Percentiles rank a stretch among this genome's conserved stretches.
These are phyloP conservation scores for Closterium sp. DNA, from an alignment of 139 green algal genomes.

Conservation along the genomic window DNA sequence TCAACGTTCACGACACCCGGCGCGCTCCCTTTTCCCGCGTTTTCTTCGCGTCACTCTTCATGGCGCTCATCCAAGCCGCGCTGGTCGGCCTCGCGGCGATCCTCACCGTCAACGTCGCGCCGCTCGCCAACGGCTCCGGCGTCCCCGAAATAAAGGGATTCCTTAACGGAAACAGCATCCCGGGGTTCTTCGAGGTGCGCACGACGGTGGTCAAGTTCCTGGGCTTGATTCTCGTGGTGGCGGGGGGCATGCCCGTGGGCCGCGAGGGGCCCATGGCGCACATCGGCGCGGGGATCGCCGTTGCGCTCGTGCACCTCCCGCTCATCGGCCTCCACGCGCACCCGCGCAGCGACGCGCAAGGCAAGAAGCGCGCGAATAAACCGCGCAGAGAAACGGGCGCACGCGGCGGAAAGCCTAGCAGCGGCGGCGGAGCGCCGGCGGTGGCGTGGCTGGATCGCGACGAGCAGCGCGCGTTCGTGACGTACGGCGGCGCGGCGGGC, in stretches of 20 bases:
- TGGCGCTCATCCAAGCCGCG: not conserved
- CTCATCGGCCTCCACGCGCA: not conserved
- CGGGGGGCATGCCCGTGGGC: conserved; percentile 55
- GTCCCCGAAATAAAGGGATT: conserved; percentile 7
- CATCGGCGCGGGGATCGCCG: conserved; percentile 77
- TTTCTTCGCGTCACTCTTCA: not conserved
- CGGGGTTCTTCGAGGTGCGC: not conserved
- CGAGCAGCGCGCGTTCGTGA: conserved; percentile 65
- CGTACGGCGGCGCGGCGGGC: conserved; percentile 75
- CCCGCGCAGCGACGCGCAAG: not conserved
- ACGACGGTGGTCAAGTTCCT: not conserved
- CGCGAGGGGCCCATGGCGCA: conserved; percentile 88
- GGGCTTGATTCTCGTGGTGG: not conserved
- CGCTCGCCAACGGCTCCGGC: not conserved
- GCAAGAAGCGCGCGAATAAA: not conserved
- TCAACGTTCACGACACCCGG: not conserved
- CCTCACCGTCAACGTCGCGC: not conserved
- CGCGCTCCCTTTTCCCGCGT: not conserved
- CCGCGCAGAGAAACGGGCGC: not conserved
- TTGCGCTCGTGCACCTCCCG: not conserved
- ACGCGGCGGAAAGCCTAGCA: not conserved
- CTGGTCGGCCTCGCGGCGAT: not conserved
- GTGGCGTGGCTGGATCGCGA: not conserved
- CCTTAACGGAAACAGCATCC: conserved; percentile 2
- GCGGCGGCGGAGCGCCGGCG: too few relatives aligned